These are phyloP conservation scores for Quercus ilex DNA, from an alignment of 306 rosid genomes.

Conservation along the genomic window DNA sequence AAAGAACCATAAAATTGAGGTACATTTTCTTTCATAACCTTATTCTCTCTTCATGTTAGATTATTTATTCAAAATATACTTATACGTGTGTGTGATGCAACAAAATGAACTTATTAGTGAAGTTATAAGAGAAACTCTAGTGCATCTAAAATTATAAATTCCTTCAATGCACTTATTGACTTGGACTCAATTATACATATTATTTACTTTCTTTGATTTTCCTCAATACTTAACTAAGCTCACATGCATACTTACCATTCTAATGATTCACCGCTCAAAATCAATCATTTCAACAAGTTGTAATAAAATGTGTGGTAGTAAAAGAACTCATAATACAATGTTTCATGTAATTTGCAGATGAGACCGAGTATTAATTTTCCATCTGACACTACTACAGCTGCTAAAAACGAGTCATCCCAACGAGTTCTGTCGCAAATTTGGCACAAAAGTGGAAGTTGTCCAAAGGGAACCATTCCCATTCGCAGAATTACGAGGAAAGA, in stretches of 20 bases:
- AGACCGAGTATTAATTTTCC: slow-evolving; percentile 23
- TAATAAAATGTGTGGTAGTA: too few species aligned
- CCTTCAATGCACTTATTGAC: too few species aligned
- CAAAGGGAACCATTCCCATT: slow-evolving; percentile 61
- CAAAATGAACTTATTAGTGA: too few species aligned
- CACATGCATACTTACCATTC: not conserved
- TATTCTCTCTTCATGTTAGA: too few species aligned
- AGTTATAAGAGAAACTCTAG: too few species aligned
- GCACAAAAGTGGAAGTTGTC: slow-evolving; percentile 70
- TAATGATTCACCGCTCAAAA: too few species aligned
- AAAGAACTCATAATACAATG: not conserved
- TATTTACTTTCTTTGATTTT: not conserved
- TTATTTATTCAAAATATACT: too few species aligned
- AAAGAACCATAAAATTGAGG: slow-evolving; percentile 49
- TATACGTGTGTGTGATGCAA: too few species aligned
- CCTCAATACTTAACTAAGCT: not conserved
- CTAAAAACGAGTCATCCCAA: not conserved
- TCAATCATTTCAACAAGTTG: too few species aligned
- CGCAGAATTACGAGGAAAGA: slow-evolving; percentile 47
- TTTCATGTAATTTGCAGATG: slow-evolving; percentile 29
- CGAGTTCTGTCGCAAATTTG: slow-evolving; percentile 34
- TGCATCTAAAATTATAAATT: too few species aligned
- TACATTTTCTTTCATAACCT: not conserved
- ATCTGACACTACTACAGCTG: slow-evolving; percentile 7
- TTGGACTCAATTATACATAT: too few species aligned